phyloP scores from a whole-genome alignment of 768 basidiomycete species.

The Hydnomerulius pinastri region DNA sequence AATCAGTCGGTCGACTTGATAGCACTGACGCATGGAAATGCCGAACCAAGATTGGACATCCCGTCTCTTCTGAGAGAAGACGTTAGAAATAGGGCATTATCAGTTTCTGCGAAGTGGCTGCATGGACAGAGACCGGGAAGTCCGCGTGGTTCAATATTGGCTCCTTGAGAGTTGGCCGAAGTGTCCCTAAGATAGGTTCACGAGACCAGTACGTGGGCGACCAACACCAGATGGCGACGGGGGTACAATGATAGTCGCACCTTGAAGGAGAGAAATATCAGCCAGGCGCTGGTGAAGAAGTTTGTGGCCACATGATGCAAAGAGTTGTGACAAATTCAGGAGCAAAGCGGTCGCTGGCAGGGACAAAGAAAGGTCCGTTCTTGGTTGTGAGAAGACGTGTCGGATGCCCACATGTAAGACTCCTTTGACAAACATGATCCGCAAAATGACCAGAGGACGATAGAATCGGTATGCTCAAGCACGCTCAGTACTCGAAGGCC shows the following conservation, averaged over 20 bases:
- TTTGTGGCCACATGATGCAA: background rate
- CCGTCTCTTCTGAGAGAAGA: background rate
- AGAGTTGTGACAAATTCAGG: background rate
- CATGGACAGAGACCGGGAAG: background rate
- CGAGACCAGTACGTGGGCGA: background rate
- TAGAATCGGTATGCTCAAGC: background rate
- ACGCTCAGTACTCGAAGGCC: background rate
- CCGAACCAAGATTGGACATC: background rate
- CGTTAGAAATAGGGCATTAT: background rate
- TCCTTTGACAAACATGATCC: background rate
- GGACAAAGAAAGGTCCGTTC: too few relatives aligned
- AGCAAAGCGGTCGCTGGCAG: background rate
- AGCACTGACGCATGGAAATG: background rate
- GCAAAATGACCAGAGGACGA: background rate
- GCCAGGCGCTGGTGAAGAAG: background rate
- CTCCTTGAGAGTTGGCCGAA: background rate
- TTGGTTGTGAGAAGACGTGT: background rate
- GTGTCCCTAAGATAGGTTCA: background rate
- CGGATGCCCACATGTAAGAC: background rate
- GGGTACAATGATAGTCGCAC: background rate
- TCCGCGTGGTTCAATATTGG: background rate
- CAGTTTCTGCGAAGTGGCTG: background rate
- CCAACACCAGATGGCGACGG: background rate
- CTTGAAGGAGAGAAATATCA: background rate
- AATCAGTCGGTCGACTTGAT: slow-evolving; percentile 1